These are phyloP conservation scores for Ulmus americana DNA, from an alignment of 331 rosid genomes.

Conservation along the genomic window DNA sequence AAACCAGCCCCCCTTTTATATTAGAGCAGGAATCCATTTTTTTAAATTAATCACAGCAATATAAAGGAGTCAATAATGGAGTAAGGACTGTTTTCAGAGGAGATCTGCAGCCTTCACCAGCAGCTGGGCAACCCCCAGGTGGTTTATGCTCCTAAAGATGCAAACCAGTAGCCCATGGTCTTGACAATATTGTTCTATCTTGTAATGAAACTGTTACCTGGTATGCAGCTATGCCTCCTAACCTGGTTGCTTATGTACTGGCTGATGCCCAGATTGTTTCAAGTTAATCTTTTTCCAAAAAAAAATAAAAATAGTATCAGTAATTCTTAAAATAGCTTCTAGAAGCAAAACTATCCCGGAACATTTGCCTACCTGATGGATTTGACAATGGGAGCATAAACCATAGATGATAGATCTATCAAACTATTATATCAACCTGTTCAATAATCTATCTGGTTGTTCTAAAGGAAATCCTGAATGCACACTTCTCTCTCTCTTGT, in stretches of 20 bases:
- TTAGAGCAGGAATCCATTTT: background rate
- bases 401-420: background rate
- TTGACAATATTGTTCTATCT: no score
- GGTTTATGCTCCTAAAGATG: no score
- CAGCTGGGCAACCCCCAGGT: no score
- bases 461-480: background rate
- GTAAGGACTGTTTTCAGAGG: no score
- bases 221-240: no score
- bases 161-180: no score
- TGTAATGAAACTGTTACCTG: no score
- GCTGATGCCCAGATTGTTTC: no score
- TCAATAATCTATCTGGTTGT: background rate
- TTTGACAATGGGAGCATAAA: background rate
- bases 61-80: no score
- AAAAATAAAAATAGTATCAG: background rate
- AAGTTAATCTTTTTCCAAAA: background rate
- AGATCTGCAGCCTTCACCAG: no score
- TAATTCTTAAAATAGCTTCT: background rate
- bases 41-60: no score
- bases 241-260: no score
- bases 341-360: background rate
- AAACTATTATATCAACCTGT: background rate
- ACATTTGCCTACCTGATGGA: background rate
- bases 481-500: background rate
- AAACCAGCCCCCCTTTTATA: conserved; percentile 40